A percentile compares a stretch with the other conserved stretches of the same genome.
phyloP scores from a whole-genome alignment of 805 yeast genomes.

The Zygoascus biomembranicola region DNA sequence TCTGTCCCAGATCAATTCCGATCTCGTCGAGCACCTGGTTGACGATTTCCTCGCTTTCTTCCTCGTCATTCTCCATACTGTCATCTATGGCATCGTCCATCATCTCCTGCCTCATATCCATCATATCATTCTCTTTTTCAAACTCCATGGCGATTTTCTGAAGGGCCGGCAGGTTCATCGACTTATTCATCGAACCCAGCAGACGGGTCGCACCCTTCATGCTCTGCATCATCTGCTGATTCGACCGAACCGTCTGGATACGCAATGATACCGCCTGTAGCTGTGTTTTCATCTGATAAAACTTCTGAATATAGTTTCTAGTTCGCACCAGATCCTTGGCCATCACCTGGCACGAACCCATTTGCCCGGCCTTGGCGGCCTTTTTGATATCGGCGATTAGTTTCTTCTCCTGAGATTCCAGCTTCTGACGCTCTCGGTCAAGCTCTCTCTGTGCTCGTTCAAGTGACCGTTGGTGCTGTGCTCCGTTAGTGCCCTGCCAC shows the following conservation, averaged over 20 bases:
- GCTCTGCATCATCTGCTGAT: slow-evolving; percentile 89
- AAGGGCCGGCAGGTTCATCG: slow-evolving; percentile 85
- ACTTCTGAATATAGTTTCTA: slow-evolving; percentile 71
- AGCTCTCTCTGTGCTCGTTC: slow-evolving; percentile 93
- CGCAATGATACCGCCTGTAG: slow-evolving; percentile 89
- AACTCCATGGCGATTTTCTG: slow-evolving; percentile 91
- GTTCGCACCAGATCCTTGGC: slow-evolving; percentile 94
- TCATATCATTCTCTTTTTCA: slow-evolving; percentile 85
- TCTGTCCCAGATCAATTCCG: slow-evolving; percentile 69
- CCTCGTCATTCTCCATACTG: slow-evolving; percentile 85
- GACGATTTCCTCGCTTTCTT: slow-evolving; percentile 64
- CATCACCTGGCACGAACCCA: slow-evolving; percentile 84
- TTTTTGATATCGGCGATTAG: slow-evolving; percentile 78
- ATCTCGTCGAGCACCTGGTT: slow-evolving; percentile 90
- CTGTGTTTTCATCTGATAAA: slow-evolving; percentile 89
- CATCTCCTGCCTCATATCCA: slow-evolving; percentile 98
- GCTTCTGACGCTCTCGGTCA: slow-evolving; percentile 75
- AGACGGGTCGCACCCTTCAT: slow-evolving; percentile 82
- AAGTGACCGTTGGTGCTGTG: slow-evolving; percentile 83
- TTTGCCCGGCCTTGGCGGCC: slow-evolving; percentile 84
- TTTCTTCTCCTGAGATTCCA: slow-evolving; percentile 89
- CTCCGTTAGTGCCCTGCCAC: background rate
- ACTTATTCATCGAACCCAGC: slow-evolving; percentile 77
- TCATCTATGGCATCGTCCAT: slow-evolving; percentile 98
- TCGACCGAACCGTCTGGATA: slow-evolving; percentile 85